Evolutionary conservation across 352 stramenopile genomes (phyloP), one percentile per base, ranked within the genome.

Genomic region (Pseudoperonospora humuli): DNA sequence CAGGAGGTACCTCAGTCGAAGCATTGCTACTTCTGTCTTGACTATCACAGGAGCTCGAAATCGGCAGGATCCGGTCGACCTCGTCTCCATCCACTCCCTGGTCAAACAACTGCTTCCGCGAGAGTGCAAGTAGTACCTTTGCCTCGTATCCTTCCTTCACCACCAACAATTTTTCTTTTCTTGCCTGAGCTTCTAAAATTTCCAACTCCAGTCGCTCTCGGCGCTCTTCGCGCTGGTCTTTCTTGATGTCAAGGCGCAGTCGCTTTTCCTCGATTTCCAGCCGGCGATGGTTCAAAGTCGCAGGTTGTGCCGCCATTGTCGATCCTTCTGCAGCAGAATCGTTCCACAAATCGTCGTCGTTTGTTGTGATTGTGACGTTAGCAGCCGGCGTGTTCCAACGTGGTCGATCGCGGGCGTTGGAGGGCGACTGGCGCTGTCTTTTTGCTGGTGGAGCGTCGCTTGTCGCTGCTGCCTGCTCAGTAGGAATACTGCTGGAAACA

Each of bases 191-290:
- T 28, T 71, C 51, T 14, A 85, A 48, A 21, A 85, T 70, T 51
- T 72, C 46, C 19, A 85, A 34, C 19, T 70, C 46, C 32, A 70
- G 45, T 3, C 28, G 39, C 24, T 81, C 67, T 24, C 70, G 59
- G 9, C 48, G 48, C 37, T 72, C 55, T 28, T 78, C 67, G 8
- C 73, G 65, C 27, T 57, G 17, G 20, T 78, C 59, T 7, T 51
- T 39, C 40, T 66, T 58, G 21, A 77, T 57, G 39, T 82, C 70
- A 4, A 85, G 60, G 47, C 54, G 10, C 26, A 85, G 40, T 0
- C 67, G 67, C 48, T 68, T 78, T 52, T 85, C 73, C 35, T 82
- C 73, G 29, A 85, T 62, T 39, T 80, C 67, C 17, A 85, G 42
- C 13, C 67, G 61, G 14, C 47, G 47, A 34, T 64, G 66, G 29